Conservation (phyloP, 352 stramenopile genomes). For the Globisporangium nodosum region DNA sequence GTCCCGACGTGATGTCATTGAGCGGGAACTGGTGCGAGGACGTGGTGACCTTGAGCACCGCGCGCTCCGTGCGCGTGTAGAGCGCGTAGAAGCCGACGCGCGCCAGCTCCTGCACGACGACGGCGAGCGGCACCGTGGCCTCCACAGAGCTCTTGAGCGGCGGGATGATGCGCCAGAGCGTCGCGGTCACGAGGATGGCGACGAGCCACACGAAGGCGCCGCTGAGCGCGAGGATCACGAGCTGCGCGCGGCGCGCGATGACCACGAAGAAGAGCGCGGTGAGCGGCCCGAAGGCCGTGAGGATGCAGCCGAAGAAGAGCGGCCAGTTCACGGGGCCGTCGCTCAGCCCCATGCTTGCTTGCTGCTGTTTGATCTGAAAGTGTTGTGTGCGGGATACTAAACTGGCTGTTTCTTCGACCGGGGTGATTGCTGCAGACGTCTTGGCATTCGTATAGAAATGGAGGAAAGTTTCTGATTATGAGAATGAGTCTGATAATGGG, state of each 20-base stretch:
- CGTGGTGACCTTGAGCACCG: conserved; percentile 73
- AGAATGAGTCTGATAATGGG: no score
- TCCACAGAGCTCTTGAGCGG: conserved; percentile 67
- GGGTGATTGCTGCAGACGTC: no score
- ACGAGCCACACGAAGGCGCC: conserved; percentile 82
- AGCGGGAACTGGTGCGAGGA: conserved; percentile 74
- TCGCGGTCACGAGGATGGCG: conserved; percentile 68
- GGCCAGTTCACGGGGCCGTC: conserved; percentile 77
- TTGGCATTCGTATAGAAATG: no score
- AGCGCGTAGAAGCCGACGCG: conserved; percentile 68
- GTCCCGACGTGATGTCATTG: conserved; percentile 78
- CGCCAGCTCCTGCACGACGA: conserved; percentile 69
- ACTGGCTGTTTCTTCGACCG: background rate
- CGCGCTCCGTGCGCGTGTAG: conserved; percentile 69
- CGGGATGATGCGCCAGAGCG: conserved; percentile 72
- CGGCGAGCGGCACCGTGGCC: conserved; percentile 61
- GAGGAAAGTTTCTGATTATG: no score
- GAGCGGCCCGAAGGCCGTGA: conserved; percentile 71
- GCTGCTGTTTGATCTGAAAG: background rate
- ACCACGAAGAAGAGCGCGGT: conserved; percentile 76
- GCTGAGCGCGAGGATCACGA: conserved; percentile 77
- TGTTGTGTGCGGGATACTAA: background rate
- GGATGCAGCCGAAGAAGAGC: conserved; percentile 80
- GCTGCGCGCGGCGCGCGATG: conserved; percentile 71
- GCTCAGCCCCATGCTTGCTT: conserved; percentile 47